Base-by-base conservation (phyloP, 2,329 filamentous ascomycete species). In the Dothiorella sarmentorum region DNA sequence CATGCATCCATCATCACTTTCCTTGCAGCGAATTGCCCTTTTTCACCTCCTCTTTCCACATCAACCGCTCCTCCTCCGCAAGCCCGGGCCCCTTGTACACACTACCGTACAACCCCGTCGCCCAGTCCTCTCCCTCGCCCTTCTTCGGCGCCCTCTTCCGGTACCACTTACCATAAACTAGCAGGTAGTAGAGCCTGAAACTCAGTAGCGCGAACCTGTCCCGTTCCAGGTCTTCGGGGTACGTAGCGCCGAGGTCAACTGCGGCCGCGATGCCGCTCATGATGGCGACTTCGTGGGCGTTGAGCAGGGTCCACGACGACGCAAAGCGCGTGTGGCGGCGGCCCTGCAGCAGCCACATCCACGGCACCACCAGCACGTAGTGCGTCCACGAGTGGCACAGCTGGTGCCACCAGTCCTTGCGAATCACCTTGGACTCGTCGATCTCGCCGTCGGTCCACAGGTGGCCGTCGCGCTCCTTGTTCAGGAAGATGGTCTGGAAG, bases 271-370 rank as follows among this genome's bases (percentile, higher is more conserved):
- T 88, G 0, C 87, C 87, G 58, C 82, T 85, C 51, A 90, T 85
- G 59, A 85, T 85, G 1, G 87, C 88, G 9, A 88, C 78, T 66
- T 90, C 87, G 64, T 90, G 84, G 65, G 85, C 84, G 62, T 86
- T 86, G 60, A 89, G 82, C 59, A 90, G 75, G 0, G 87, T 89
- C 87, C 86, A 90, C 6, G 81, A 80, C 1, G 83, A 83, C 0
- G 86, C 86, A 67, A 84, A 89, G 20, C 79, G 75, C 0, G 87
- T 90, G 49, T 78, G 76, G 24, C 83, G 83, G 61, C 78, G 81
- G 0, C 85, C 86, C 63, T 91, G 86, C 3, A 91, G 78, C 22
- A 87, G 82, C 85, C 87, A 87, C 80, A 91, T 82, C 62, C 84
- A 84, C 0, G 87, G 87, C 1, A 91, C 85, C 63, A 87, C 85